These are phyloP conservation scores for Rhododendron henanense DNA, from an alignment of 148 eudicot genomes.

Conservation along the genomic window DNA sequence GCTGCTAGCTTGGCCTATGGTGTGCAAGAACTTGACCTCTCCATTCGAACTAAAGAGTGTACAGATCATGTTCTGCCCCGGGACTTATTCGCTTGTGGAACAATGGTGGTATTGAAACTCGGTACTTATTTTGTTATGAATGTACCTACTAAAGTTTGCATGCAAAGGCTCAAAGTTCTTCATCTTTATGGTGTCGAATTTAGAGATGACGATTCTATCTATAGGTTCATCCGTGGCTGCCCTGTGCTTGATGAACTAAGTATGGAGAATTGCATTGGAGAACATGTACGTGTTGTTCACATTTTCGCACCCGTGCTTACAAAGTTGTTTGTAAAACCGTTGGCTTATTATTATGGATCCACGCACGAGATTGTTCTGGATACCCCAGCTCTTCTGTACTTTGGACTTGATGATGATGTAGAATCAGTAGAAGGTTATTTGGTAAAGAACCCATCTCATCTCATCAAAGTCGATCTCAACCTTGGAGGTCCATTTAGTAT, in stretches of 20 bases:
- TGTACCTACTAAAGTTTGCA: slow-evolving; percentile 4
- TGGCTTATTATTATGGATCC: neutral
- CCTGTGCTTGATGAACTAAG: slow-evolving; percentile 5
- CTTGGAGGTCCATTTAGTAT: neutral
- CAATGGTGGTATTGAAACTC: slow-evolving; percentile 17
- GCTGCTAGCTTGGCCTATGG: neutral
- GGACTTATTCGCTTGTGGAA: neutral
- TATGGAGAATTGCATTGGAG: neutral
- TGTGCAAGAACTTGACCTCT: slow-evolving; percentile 15
- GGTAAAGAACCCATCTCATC: neutral
- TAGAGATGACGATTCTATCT: neutral
- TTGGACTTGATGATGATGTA: neutral
- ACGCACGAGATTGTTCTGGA: neutral
- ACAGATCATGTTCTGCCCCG: neutral
- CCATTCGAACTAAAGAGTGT: neutral
- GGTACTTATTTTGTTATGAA: neutral
- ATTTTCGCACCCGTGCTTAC: slow-evolving; percentile 9
- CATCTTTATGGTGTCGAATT: neutral
- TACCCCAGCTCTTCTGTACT: neutral
- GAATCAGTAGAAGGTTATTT: neutral
- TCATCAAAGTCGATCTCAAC: neutral
- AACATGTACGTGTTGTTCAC: neutral
- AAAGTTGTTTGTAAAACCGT: neutral
- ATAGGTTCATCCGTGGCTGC: slow-evolving; percentile 15
- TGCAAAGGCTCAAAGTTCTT: slow-evolving; percentile 18